These are phyloP conservation scores for Coniochaeta hoffmannii DNA, from an alignment of 2,329 filamentous ascomycete genomes.

Conservation along the genomic window DNA sequence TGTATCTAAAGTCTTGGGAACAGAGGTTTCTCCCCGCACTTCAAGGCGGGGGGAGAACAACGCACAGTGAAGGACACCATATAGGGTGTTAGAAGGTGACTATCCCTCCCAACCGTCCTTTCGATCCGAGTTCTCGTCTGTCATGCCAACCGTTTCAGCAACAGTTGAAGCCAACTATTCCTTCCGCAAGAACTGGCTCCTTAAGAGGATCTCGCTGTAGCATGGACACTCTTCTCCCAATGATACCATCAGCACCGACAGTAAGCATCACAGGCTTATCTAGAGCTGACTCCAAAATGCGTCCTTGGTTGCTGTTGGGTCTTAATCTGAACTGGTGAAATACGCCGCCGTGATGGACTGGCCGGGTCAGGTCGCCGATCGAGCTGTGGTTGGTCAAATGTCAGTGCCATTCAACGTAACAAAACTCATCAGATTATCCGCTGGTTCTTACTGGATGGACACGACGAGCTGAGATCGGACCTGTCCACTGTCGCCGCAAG, in stretches of 20 bases:
- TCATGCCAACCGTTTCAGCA: neutral
- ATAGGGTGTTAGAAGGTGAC: too few species aligned
- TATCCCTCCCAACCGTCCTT: too few species aligned
- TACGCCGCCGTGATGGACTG: conserved; percentile 11
- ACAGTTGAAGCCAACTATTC: conserved; percentile 19
- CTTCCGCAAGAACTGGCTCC: conserved; percentile 12
- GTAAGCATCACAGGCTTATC: conserved; percentile 9
- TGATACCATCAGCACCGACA: conserved; percentile 16
- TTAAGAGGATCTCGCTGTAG: neutral
- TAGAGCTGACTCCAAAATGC: conserved; percentile 8
- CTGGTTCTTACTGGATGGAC: conserved; percentile 14
- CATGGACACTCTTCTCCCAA: conserved; percentile 18
- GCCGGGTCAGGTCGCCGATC: conserved; percentile 4
- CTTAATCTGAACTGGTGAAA: conserved; percentile 15
- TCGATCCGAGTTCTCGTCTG: too few species aligned
- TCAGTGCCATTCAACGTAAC: neutral
- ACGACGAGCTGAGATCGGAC: conserved; percentile 8
- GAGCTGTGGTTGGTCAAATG: neutral
- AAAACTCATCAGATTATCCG: neutral
- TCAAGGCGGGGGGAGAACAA: too few species aligned
- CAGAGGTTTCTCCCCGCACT: too few species aligned
- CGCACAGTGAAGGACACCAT: too few species aligned
- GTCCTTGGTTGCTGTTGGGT: neutral
- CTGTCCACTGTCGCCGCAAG: neutral
- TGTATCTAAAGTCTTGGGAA: too few species aligned